Conservation (phyloP, 129 eudicot genomes). For the Flaveria bidentis region DNA sequence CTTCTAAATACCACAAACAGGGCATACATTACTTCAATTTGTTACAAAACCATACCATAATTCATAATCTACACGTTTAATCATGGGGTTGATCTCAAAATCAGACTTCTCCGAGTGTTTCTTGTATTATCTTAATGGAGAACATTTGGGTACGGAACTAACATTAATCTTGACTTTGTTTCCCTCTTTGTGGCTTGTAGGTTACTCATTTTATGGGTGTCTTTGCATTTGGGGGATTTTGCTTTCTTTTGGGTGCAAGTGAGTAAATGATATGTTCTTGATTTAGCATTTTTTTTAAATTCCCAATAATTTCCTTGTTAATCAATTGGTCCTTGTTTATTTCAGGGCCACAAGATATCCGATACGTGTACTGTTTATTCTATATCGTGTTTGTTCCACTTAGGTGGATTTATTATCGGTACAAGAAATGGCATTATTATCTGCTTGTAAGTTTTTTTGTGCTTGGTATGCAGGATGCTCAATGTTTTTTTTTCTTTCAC, state of each 20-base stretch:
- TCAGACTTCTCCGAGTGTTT: too few relatives aligned
- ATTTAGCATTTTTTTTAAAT: not conserved
- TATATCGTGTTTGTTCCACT: constrained; percentile 85
- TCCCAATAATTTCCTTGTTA: not conserved
- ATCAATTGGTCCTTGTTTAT: constrained; percentile 15
- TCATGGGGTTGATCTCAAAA: too few relatives aligned
- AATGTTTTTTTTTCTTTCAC: too few relatives aligned
- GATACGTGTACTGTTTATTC: constrained; percentile 86
- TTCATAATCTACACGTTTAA: too few relatives aligned
- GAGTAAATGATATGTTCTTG: constrained; percentile 37
- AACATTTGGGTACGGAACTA: too few relatives aligned
- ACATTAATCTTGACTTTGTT: not conserved
- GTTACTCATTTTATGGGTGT: constrained; percentile 43
- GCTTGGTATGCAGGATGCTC: too few relatives aligned
- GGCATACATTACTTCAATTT: too few relatives aligned
- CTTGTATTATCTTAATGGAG: too few relatives aligned
- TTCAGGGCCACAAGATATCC: constrained; percentile 96
- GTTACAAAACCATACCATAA: too few relatives aligned
- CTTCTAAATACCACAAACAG: too few relatives aligned
- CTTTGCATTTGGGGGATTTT: constrained; percentile 90
- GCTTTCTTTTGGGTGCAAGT: constrained; percentile 99
- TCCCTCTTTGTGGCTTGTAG: constrained; percentile 34
- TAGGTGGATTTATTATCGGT: constrained; percentile 91
- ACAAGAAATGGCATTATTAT: constrained; percentile 98
- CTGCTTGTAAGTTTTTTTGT: constrained; percentile 58